A percentile compares a stretch with the other conserved stretches of the same genome.
These are phyloP conservation scores for Suillus subluteus DNA, from an alignment of 768 basidiomycete genomes.

Conservation along the genomic window DNA sequence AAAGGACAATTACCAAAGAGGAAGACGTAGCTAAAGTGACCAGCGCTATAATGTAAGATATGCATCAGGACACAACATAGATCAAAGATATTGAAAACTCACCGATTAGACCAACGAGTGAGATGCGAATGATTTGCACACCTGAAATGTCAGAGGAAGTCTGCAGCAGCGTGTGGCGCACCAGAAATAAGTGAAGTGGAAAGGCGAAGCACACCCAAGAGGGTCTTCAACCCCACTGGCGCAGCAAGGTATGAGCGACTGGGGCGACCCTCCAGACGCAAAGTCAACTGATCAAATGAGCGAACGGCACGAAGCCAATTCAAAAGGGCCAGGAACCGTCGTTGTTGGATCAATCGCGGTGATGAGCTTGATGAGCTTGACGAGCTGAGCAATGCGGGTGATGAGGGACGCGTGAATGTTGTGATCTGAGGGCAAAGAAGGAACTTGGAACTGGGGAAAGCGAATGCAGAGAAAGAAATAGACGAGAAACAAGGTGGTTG, in stretches of 20 bases:
- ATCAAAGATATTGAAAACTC: not conserved
- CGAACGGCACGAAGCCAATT: not conserved
- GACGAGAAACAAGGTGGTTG: not conserved
- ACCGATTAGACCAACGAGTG: not conserved
- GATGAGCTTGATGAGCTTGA: not conserved
- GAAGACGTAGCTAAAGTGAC: not conserved
- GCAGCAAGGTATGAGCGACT: not conserved
- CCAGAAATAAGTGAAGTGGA: not conserved
- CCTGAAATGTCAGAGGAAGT: not conserved
- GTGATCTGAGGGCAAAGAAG: not conserved
- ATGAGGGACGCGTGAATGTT: not conserved
- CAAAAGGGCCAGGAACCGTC: not conserved
- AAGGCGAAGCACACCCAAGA: not conserved
- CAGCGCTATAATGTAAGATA: not conserved
- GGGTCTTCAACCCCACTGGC: constrained; percentile 2
- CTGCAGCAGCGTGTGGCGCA: not conserved
- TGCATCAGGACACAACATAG: too few species aligned
- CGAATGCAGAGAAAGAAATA: not conserved
- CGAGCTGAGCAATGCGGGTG: not conserved
- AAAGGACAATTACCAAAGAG: not conserved
- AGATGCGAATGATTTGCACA: not conserved
- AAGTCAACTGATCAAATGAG: constrained; percentile 1
- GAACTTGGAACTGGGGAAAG: not conserved
- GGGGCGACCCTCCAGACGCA: not conserved
- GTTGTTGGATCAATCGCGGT: not conserved